phyloP scores from a whole-genome alignment of 257 asterid species.

The Sherardia arvensis region DNA sequence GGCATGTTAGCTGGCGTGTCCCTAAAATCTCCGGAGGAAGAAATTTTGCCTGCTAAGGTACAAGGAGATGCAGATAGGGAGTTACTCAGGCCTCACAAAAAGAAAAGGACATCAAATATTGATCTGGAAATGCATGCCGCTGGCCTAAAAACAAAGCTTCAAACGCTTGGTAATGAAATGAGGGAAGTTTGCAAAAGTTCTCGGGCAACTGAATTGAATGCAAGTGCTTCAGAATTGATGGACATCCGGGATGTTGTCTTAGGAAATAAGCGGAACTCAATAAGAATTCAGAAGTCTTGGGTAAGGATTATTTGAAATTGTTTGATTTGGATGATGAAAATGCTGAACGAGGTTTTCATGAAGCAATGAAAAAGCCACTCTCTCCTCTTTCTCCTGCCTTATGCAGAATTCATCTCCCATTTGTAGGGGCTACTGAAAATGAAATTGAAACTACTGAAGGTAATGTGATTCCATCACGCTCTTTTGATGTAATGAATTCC shows the following conservation, averaged over 20 bases:
- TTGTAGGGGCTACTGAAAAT: conserved; percentile 24
- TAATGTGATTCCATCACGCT: conserved; percentile 20
- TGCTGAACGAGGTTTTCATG: conserved; percentile 47
- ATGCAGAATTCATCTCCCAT: conserved; percentile 24
- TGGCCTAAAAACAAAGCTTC: conserved; percentile 17
- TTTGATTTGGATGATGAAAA: conserved; percentile 53
- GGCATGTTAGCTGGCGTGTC: conserved; percentile 25
- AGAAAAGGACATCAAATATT: conserved; percentile 41
- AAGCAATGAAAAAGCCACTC: conserved; percentile 63
- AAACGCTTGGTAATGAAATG: conserved; percentile 18
- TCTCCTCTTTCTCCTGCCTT: conserved; percentile 56
- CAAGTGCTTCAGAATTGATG: conserved; percentile 15
- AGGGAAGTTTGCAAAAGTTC: conserved; percentile 21
- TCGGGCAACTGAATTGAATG: conserved; percentile 18
- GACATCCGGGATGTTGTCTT: conserved; percentile 18
- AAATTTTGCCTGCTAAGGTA: conserved; percentile 13
- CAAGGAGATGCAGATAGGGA: conserved; percentile 23
- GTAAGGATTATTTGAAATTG: conserved; percentile 50
- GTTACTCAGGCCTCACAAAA: conserved; percentile 41
- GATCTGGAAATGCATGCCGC: conserved; percentile 12
- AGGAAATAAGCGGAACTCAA: conserved; percentile 8
- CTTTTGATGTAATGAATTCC: conserved; percentile 27
- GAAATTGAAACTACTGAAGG: conserved; percentile 22
- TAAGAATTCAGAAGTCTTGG: conserved; percentile 22
- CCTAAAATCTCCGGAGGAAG: conserved; percentile 19